These are phyloP conservation scores for Veloboletus limbatus DNA, from an alignment of 1,284 basidiomycete species.

Conservation along the genomic window DNA sequence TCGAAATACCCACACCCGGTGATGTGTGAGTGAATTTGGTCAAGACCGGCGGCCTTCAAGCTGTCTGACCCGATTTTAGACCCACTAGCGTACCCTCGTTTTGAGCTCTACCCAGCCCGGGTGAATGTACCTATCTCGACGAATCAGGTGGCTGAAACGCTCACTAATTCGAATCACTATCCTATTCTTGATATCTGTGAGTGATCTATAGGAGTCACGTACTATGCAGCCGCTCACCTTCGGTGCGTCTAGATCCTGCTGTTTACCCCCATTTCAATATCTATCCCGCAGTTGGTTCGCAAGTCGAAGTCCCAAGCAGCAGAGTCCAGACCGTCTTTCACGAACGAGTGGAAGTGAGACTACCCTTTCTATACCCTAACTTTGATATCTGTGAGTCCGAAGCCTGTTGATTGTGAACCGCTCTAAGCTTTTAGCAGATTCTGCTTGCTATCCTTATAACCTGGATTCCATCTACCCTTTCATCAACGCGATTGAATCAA, in stretches of 20 bases:
- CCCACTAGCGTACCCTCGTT: conserved; percentile 41
- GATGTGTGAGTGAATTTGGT: conserved; percentile 33
- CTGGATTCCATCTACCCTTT: conserved; percentile 23
- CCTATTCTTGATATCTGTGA: conserved; percentile 25
- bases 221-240: not conserved
- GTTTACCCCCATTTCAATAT: conserved; percentile 32
- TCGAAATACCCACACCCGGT: conserved; percentile 34
- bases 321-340: not conserved
- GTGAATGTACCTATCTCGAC: not conserved
- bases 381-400: conserved; percentile 25
- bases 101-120: conserved; percentile 43
- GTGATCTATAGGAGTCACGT: not conserved
- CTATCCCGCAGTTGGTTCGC: conserved; percentile 21
- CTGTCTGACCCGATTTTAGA: conserved; percentile 32
- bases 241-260: conserved; percentile 22
- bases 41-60: not conserved
- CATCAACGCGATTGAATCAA: not conserved
- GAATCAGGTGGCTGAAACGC: not conserved
- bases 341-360: conserved; percentile 8
- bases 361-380: conserved; percentile 15
- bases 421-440: conserved; percentile 18
- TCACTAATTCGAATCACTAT: conserved; percentile 2
- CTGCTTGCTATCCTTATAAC: conserved; percentile 22
- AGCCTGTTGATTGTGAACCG: not conserved
- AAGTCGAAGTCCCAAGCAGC: conserved; percentile 5